Percentiles rank a stretch among this genome's conserved stretches.
Evolutionary conservation across 176 grass and related monocot genomes (phyloP).

Genomic region (Typha latifolia): DNA sequence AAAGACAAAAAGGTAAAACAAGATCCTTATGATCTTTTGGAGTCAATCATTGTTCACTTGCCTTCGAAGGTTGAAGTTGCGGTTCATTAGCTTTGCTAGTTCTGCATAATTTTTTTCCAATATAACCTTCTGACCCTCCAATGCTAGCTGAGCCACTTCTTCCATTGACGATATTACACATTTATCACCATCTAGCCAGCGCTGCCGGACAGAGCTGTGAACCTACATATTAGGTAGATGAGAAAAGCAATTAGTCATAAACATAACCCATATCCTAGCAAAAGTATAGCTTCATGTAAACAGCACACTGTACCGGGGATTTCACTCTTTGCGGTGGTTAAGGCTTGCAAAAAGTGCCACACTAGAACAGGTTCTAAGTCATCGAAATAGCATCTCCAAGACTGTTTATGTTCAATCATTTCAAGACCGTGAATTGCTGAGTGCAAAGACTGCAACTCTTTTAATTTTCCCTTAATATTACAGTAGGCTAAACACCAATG

Average conservation of each 20-base stretch:
- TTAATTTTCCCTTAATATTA: too few relatives aligned
- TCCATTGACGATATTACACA: constrained; percentile 59
- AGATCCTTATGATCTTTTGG: neutral
- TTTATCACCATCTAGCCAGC: constrained; percentile 65
- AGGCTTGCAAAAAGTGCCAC: too few relatives aligned
- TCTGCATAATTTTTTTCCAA: constrained; percentile 39
- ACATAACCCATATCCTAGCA: neutral
- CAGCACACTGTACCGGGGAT: neutral
- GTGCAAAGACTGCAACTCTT: too few relatives aligned
- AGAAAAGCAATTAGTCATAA: constrained; percentile 4
- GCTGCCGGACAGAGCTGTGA: constrained; percentile 65
- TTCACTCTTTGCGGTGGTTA: neutral
- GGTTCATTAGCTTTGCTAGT: constrained; percentile 50
- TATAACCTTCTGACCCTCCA: constrained; percentile 40
- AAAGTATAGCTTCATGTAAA: neutral
- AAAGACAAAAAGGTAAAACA: constrained; percentile 2
- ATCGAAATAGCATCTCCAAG: too few relatives aligned
- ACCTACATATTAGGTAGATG: constrained; percentile 26
- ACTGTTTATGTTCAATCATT: too few relatives aligned
- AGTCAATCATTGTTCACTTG: constrained; percentile 1
- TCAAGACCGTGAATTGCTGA: too few relatives aligned
- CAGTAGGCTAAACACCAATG: too few relatives aligned
- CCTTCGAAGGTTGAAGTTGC: constrained; percentile 68
- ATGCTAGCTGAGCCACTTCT: constrained; percentile 49
- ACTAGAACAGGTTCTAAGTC: too few relatives aligned